Percentiles rank a stretch among this genome's conserved stretches.
Evolutionary conservation across 139 green algal genomes (phyloP).

Genomic region (Marvania coccoides): DNA sequence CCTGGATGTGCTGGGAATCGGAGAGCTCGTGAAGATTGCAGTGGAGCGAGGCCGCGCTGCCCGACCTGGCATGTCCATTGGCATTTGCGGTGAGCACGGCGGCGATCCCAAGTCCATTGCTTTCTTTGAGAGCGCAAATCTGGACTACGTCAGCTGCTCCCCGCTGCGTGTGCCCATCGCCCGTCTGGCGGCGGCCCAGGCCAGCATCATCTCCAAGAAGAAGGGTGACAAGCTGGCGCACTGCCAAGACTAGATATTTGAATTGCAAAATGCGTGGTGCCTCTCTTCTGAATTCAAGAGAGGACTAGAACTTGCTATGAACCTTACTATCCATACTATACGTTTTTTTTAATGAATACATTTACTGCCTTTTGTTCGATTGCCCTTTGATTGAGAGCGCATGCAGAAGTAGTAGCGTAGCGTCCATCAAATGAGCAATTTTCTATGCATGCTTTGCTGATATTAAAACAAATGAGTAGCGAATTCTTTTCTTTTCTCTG

Average conservation of each 20-base stretch:
- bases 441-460: no score
- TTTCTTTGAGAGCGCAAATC: constrained; percentile 58
- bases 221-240: background rate
- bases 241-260: constrained; percentile 16
- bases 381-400: no score
- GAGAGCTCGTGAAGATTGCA: constrained; percentile 75
- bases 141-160: constrained; percentile 86
- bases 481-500: no score
- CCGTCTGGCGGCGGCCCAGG: constrained; percentile 78
- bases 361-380: no score
- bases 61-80: constrained; percentile 62
- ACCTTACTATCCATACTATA: no score
- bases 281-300: no score
- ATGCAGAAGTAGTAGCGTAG: no score
- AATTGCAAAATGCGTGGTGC: no score
- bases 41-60: constrained; percentile 56
- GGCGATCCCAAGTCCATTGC: constrained; percentile 72
- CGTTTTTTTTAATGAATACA: no score
- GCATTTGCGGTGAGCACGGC: constrained; percentile 89
- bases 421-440: no score
- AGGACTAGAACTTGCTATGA: no score
- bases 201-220: constrained; percentile 35
- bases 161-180: constrained; percentile 87
- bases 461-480: no score
- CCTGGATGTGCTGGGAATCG: constrained; percentile 76